These are phyloP conservation scores for Ceratobasidium papillatum DNA, from an alignment of 1,284 basidiomycete species.

Conservation along the genomic window DNA sequence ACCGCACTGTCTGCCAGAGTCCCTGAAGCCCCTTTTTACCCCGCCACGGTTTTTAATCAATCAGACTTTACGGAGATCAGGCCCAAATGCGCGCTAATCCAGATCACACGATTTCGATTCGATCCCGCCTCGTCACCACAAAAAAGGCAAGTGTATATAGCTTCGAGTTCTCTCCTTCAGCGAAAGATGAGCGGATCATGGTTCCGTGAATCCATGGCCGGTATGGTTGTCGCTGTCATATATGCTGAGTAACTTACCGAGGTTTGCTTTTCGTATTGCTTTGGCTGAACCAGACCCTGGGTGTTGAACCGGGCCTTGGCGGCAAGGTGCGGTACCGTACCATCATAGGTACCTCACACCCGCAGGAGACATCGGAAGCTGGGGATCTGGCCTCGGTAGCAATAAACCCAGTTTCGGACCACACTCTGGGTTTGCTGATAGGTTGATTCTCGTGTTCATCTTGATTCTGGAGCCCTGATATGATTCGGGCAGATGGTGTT, in stretches of 20 bases:
- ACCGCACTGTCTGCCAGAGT: not conserved
- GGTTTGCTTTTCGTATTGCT: too few species aligned
- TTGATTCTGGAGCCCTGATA: slow-evolving; percentile 4
- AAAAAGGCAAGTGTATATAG: too few species aligned
- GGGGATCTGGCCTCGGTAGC: not conserved
- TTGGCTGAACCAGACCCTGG: too few species aligned
- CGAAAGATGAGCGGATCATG: too few species aligned
- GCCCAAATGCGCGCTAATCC: not conserved
- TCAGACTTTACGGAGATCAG: not conserved
- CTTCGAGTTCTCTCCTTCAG: too few species aligned
- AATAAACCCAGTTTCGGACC: not conserved
- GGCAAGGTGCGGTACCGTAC: not conserved
- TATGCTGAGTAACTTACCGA: too few species aligned
- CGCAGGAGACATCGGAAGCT: not conserved
- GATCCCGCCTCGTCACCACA: not conserved
- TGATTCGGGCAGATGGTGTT: not conserved
- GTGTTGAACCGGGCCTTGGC: not conserved
- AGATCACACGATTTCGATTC: not conserved
- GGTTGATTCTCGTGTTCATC: not conserved
- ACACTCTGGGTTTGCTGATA: not conserved
- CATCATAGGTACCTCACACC: not conserved
- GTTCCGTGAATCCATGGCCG: too few species aligned
- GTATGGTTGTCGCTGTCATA: too few species aligned
- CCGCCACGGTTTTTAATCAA: not conserved
- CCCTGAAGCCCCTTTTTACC: too few species aligned